Base-by-base conservation (phyloP, 805 yeast genomes). In the Candida ipomoeae region DNA sequence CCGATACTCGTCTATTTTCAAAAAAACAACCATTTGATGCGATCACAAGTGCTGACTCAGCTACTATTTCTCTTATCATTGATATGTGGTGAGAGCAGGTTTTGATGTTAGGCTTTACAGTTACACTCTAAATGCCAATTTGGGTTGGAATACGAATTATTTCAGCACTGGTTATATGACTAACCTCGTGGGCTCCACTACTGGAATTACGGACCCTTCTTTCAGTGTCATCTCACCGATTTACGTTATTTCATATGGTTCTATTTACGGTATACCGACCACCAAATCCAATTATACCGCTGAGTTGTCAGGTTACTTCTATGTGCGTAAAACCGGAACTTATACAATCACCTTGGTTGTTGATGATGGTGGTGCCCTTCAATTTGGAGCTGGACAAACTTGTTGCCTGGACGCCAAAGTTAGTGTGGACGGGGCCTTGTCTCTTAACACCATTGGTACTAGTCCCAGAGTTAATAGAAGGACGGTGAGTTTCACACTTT, bases 311-410 rank as follows among this genome's bases (percentile, higher is more conserved):
- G 58, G 57, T 2, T 53, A 45, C 46, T 55, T 55, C 23, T 23
- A 39, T 7, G 56, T 48, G 5, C 36, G 33, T 2, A 15, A 34
- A 8, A 21, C 52, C 11, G 55, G 55, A 29, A 21, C 6, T 11
- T 55, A 55, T 48, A 43, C 48, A 3, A 49, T 55, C 39, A 44
- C 41, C 31, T 18, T 52, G 41, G 14, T 4, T 3, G 53, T 53
- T 13, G 58, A 55, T 21, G 54, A 55, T 37, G 58, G 56, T 26
- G 57, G 48, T 2, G 46, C 48, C 6, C 26, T 55, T 18, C 50
- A 46, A n/a, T 43, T 55, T 15, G 54, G 57, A 6, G 50, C 52
- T 2, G 57, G 52, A 3, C 35, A 21, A 7, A 29, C 48, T 1
- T 55, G 57, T 34, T 55, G 57, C 46, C 46, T 49, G 31, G 48